phyloP scores from a whole-genome alignment of 352 stramenopile genomes.

The Halophytophthora batemanensis region DNA sequence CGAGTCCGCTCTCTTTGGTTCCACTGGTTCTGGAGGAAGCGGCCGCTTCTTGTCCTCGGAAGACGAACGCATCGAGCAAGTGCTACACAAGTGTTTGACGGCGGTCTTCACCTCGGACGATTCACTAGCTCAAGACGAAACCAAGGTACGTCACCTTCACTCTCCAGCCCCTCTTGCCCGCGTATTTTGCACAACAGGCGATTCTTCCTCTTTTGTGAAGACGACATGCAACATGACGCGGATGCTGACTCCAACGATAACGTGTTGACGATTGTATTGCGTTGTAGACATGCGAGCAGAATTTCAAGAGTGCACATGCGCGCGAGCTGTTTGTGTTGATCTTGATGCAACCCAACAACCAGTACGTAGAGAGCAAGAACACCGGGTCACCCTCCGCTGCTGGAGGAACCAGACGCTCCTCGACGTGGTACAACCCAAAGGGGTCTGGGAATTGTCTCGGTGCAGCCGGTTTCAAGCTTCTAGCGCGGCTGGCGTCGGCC shows the following conservation, averaged over 20 bases:
- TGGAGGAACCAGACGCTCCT: slow-evolving; percentile 26
- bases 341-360: slow-evolving; percentile 80
- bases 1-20: slow-evolving; percentile 13
- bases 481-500: slow-evolving; percentile 46
- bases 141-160: slow-evolving; percentile 33
- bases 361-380: slow-evolving; percentile 55
- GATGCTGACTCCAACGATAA: slow-evolving; percentile 1
- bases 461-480: slow-evolving; percentile 58
- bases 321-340: slow-evolving; percentile 83
- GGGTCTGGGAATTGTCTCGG: slow-evolving; percentile 80
- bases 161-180: neutral
- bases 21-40: slow-evolving; percentile 9
- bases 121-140: slow-evolving; percentile 44
- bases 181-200: neutral
- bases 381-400: slow-evolving; percentile 13
- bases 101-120: slow-evolving; percentile 83
- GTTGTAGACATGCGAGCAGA: slow-evolving; percentile 48
- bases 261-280: neutral
- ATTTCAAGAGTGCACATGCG: slow-evolving; percentile 71
- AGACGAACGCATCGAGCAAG: slow-evolving; percentile 73
- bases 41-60: slow-evolving; percentile 55
- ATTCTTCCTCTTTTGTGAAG: neutral
- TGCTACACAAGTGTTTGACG: slow-evolving; percentile 81
- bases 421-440: slow-evolving; percentile 77
- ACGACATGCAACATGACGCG: no score